A percentile compares a stretch with the other conserved stretches of the same genome.
phyloP scores from a whole-genome alignment of 139 green algal species.

The Chlorella sorokiniana region DNA sequence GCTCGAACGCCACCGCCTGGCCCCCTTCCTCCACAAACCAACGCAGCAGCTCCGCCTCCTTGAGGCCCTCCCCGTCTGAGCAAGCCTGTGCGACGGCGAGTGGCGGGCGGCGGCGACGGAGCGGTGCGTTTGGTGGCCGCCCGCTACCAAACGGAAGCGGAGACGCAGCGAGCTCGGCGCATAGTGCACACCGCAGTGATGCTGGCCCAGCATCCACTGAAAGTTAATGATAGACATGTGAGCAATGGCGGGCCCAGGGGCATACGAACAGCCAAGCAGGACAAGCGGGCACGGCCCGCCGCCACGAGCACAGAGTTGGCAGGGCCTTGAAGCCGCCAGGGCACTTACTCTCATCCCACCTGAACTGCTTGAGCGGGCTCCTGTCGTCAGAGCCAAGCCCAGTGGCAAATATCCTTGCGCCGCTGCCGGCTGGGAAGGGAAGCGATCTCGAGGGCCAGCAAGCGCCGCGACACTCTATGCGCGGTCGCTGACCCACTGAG shows the following conservation, averaged over 20 bases:
- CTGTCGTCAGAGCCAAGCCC: background rate
- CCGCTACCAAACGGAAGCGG: too few relatives aligned
- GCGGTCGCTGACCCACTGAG: background rate
- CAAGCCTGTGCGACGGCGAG: constrained; percentile 15
- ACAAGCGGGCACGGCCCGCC: background rate
- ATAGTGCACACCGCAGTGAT: too few relatives aligned
- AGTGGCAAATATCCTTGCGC: background rate
- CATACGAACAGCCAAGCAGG: background rate
- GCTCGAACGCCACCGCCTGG: constrained; percentile 76
- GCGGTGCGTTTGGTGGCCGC: background rate
- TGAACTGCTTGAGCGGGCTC: constrained; percentile 19
- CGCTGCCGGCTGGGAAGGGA: background rate
- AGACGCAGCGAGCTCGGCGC: too few relatives aligned
- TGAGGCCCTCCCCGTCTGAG: constrained; percentile 84
- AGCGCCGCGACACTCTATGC: background rate
- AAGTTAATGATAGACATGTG: background rate
- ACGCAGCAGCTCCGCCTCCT: constrained; percentile 89
- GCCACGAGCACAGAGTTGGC: background rate
- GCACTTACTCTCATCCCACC: too few relatives aligned
- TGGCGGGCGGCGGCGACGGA: background rate
- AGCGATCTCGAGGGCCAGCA: background rate
- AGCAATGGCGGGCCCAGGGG: background rate
- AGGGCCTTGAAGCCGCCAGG: too few relatives aligned
- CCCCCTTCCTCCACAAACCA: constrained; percentile 87
- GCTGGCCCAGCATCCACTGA: too few relatives aligned